Base-by-base conservation (phyloP, 2,329 filamentous ascomycete species). In the Fusarium sp. region DNA sequence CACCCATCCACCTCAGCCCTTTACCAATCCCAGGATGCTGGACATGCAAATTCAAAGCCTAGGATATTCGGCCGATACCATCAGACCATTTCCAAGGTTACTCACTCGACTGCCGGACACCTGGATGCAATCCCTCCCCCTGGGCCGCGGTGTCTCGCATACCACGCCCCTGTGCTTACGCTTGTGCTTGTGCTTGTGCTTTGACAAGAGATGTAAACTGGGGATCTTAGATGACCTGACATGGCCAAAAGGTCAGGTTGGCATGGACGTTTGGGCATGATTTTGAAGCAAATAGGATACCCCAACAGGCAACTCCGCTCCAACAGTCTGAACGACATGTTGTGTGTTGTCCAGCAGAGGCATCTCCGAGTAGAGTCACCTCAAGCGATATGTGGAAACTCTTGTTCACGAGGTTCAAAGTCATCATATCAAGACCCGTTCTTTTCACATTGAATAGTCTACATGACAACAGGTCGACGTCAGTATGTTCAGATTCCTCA, bases 71-170 rank as follows among this genome's bases (percentile, higher is more conserved):
- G 46, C 49, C 40, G 49, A 44, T 60, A 34, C 16, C 36, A 54
- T 63, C 49, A 61, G n/a, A 31, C 27, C 46, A 59, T 40, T 11
- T 31, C 34, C 8, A 38, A 58, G 38, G 33, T 44, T 14, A 36
- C 44, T 67, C 62, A 36, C 44, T 67, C 58, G 38, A 67, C 68
- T 67, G 23, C 66, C 58, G 62, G 38, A 36, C 16, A 18, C 9
- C 33, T 55, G 27, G 34, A 34, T 55, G 14, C 25, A 18, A 31
- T 25, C 49, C 23, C 33, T 23, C 11, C 40, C 27, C 42, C 44
- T 29, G 20, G 40, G 14, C 44, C 18, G 34, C 27, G 11, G 14
- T 58, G 38, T 49, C 56, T 51, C 51, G 27, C 50, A 51, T 68
- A 59, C 55, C 59, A 55, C 38, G 46, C 18, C 18, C 57, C 44